Percentiles rank a stretch among this genome's conserved stretches.
Conservation (phyloP, 371 early-diverging fungal genomes). For the Chytridiales sp. region DNA sequence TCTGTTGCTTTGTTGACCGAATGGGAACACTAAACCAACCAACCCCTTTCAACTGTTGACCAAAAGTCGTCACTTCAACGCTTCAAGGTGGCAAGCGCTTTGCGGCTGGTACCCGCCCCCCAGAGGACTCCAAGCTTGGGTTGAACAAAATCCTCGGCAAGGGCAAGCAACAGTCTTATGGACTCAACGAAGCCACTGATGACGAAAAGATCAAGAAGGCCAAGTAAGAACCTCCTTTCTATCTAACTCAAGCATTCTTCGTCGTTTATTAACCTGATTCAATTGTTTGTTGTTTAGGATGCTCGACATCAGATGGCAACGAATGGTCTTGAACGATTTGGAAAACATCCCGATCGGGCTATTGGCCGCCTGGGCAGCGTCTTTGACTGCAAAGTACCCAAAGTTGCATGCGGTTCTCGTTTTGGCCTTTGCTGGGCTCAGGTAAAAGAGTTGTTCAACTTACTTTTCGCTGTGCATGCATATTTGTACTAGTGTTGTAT, state of each 20-base stretch:
- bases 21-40: too few relatives aligned
- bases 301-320: slow-evolving; percentile 28
- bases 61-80: slow-evolving; percentile 13
- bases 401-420: slow-evolving; percentile 8
- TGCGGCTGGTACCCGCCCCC: slow-evolving; percentile 25
- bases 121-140: slow-evolving; percentile 13
- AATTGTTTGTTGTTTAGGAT: slow-evolving; percentile 5
- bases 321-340: slow-evolving; percentile 34
- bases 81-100: slow-evolving; percentile 33
- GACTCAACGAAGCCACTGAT: neutral
- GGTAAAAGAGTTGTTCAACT: slow-evolving; percentile 1
- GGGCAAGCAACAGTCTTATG: slow-evolving; percentile 8
- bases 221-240: neutral
- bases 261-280: neutral
- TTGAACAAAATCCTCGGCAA: slow-evolving; percentile 18
- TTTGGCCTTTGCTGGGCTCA: slow-evolving; percentile 2
- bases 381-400: neutral
- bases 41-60: too few relatives aligned
- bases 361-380: slow-evolving; percentile 12
- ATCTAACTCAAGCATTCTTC: neutral
- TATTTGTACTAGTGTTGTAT: too few relatives aligned
- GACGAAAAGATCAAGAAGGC: slow-evolving; percentile 6
- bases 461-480: neutral
- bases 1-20: too few relatives aligned
- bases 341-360: slow-evolving; percentile 36